Base-by-base conservation (phyloP, 352 stramenopile species). In the Globisporangium barbulae region DNA sequence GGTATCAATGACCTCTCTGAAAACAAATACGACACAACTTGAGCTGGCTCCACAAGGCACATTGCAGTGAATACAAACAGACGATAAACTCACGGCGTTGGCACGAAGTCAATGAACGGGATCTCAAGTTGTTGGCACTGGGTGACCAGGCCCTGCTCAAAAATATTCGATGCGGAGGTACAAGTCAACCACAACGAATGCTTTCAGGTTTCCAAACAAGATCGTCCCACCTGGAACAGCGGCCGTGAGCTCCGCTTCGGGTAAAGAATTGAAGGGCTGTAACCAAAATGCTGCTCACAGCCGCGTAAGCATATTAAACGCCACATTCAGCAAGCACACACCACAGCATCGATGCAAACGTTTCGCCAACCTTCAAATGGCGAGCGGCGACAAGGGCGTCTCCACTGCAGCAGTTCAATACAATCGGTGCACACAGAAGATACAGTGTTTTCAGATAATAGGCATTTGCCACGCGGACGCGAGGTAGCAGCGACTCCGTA, bases 311-410 rank as follows among this genome's bases (percentile, higher is more conserved):
- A 13, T 39, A 8, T 37, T 19, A 48, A 6, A 22, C 10, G 17
- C 19, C 17, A 48, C 9, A 33, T 37, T 22, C 42, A 48, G 10
- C 17, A 37, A 30, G n/a, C 42, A 12, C 19, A 15, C 19, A 65
- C 1, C 0, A 39, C 56, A 0, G 17, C 10, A 42, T 45, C n/a
- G 12, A 58, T 28, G n/a, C 52, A 49, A 45, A 4, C 33, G 28
- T 13, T 33, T 17, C 12, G 61, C 54, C 6, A 63, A 93, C 86
- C 80, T 93, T 89, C 12, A 99, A 81, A 75, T 99, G 98, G 15
- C 98, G 87, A 22, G 98, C 97, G 53, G 97, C 97, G 0, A 99
- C 98, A 15, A 99, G 81, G 19, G 97, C 98, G 74, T 99, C 98
- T 10, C 98, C 98, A 25, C 87, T 93, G 56, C 22, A 8, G 2